Evolutionary conservation across 1,284 basidiomycete species (phyloP).

Genomic region (Ganoderma boninense): DNA sequence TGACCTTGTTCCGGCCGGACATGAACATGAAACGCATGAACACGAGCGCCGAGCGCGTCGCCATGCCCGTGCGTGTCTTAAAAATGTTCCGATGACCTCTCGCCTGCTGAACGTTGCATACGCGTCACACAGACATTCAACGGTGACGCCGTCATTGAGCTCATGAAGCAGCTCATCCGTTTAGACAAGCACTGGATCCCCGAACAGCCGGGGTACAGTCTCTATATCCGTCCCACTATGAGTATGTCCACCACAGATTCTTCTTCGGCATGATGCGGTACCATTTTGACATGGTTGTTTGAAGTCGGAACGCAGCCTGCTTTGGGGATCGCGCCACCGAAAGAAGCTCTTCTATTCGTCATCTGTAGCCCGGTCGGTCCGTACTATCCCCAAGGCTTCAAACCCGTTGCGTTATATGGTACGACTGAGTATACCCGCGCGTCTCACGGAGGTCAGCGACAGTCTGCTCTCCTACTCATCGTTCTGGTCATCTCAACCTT

Average conservation of each 20-base stretch:
- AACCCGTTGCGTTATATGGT: constrained; percentile 92
- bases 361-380: constrained; percentile 95
- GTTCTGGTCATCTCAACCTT: not conserved
- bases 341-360: constrained; percentile 92
- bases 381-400: constrained; percentile 96
- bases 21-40: constrained; percentile 99
- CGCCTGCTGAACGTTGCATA: not conserved
- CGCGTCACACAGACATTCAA: constrained; percentile 74
- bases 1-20: constrained; percentile 94
- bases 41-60: constrained; percentile 74
- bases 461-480: not conserved
- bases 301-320: constrained; percentile 91
- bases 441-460: constrained; percentile 78
- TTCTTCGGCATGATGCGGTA: constrained; percentile 11
- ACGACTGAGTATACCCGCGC: constrained; percentile 93
- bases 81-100: not conserved
- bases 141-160: constrained; percentile 78
- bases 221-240: constrained; percentile 89
- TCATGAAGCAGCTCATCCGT: constrained; percentile 90
- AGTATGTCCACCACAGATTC: constrained; percentile 54
- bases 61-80: constrained; percentile 72
- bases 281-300: not conserved
- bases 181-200: constrained; percentile 96
- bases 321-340: constrained; percentile 89
- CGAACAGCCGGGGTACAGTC: constrained; percentile 86